Conservation (phyloP, 2,329 filamentous ascomycete genomes). For the Paecilomyces sp. region DNA sequence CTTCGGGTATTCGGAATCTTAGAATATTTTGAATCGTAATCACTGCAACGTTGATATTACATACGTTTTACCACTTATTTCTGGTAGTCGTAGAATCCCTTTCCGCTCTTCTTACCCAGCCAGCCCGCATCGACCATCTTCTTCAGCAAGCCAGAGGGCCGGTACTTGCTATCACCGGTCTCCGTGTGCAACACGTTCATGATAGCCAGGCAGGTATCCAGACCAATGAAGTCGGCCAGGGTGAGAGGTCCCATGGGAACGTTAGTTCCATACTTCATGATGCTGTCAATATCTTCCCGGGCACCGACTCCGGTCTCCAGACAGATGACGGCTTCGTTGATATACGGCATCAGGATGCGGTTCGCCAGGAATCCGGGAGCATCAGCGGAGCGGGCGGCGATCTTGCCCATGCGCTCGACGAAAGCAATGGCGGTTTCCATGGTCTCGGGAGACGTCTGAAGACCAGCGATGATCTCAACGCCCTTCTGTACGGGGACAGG, state of each 20-base stretch:
- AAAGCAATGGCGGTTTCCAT: conserved; percentile 77
- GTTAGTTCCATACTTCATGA: conserved; percentile 99
- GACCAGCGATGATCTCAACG: conserved; percentile 90
- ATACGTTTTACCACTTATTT: not conserved
- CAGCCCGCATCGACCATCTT: conserved; percentile 99
- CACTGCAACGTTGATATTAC: not conserved
- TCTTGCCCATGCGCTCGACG: conserved; percentile 87
- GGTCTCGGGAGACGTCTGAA: conserved; percentile 82
- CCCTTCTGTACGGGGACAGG: conserved; percentile 94
- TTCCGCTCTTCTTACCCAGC: conserved; percentile 95
- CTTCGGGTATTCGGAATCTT: not conserved
- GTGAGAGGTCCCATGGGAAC: conserved; percentile 96
- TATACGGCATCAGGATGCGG: conserved; percentile 96
- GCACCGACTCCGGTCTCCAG: conserved; percentile 86
- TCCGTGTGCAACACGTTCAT: conserved; percentile 92
- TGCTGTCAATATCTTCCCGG: conserved; percentile 87
- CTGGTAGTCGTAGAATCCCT: conserved; percentile 84
- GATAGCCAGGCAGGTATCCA: conserved; percentile 93
- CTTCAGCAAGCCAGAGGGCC: conserved; percentile 74
- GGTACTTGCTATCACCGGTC: conserved; percentile 92
- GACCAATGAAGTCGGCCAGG: conserved; percentile 91
- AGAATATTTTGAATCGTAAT: not conserved
- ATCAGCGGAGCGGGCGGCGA: conserved; percentile 80
- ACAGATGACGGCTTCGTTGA: conserved; percentile 96
- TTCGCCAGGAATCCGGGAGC: conserved; percentile 93